These are phyloP conservation scores for barrel medic (Medicago truncatula) DNA, from an alignment of 306 rosid genomes.

Conservation along the genomic window DNA sequence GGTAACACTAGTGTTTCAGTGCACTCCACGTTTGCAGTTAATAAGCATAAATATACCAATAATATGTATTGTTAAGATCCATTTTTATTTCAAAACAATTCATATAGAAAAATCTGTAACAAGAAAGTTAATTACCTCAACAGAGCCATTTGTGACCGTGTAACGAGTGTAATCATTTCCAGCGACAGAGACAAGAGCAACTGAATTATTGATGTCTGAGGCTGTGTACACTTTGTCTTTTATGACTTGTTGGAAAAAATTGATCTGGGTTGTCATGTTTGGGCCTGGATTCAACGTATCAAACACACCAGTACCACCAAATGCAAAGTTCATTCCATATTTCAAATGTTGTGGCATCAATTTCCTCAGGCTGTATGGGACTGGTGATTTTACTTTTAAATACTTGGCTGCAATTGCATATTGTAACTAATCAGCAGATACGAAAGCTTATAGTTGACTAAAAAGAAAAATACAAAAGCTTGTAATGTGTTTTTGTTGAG, in stretches of 20 bases:
- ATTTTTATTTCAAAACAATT: no score
- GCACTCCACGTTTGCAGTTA: no score
- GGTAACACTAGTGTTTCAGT: no score
- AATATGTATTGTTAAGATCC: no score
- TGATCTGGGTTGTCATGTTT: constrained; percentile 86
- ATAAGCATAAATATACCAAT: no score
- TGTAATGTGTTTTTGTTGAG: no score
- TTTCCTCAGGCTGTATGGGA: constrained; percentile 69
- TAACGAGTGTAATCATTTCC: constrained; percentile 78
- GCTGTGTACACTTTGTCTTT: constrained; percentile 41
- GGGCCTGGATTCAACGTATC: constrained; percentile 59
- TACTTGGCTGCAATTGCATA: constrained; percentile 61
- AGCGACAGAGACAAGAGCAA: constrained; percentile 71
- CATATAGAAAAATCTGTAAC: no score
- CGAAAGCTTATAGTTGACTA: no score
- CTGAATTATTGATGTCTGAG: constrained; percentile 56
- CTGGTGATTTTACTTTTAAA: constrained; percentile 75
- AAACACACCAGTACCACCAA: constrained; percentile 89
- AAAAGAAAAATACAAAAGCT: no score
- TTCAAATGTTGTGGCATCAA: constrained; percentile 47
- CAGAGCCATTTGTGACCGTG: constrained; percentile 49
- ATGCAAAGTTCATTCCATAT: constrained; percentile 85
- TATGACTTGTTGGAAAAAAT: constrained; percentile 53
- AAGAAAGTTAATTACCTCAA: constrained; percentile 40
- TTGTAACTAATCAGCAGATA: not conserved